Base-by-base conservation (phyloP, 2,329 filamentous ascomycete species). In the Aspergillus felis region DNA sequence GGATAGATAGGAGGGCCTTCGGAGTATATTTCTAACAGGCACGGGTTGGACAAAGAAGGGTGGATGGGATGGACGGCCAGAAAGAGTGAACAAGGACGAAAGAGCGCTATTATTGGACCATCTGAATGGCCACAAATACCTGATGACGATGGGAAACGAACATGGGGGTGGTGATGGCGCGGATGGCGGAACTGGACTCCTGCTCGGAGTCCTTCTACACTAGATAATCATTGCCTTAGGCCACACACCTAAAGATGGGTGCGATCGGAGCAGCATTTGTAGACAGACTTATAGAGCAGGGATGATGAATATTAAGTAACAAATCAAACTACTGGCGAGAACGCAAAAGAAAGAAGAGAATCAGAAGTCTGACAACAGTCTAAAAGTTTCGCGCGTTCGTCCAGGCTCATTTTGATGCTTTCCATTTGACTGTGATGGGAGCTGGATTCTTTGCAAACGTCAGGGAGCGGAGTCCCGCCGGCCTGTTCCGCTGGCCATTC, bases 391-490 rank as follows among this genome's bases (percentile, higher is more conserved):
- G 5, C 6, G 32, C 32, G 14, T 38, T 38, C 14, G 14, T 38
- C 32, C 32, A 38, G 32, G 14, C 14, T 14, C 14, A 17, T 38
- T 6, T 38, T 17, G 32, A 38, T 38, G 32, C 32, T 17, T 17
- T 38, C 32, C 32, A 17, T 38, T 38, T 3, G 32, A 38, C 14
- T 17, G 14, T 38, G 25, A 25, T 25, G 14, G 14, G 4, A 51
- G 32, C 47, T 42, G n/a, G 47, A 46, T 48, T 47, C 46, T 24
- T n/a, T 38, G 55, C 24, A 46, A 41, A 51, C 50, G 25, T 47
- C 20, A 56, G 55, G 50, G 60, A 61, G 64, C 64, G 64, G 61
- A 62, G 62, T 66, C 64, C 65, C 65, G 65, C 65, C 64, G 64
- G 63, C 54, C 60, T 60, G 32, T 65, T 67, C 65, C 63, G 65